These are phyloP conservation scores for Funneliformis geosporum DNA, from an alignment of 192 early-diverging fungal species.

Conservation along the genomic window DNA sequence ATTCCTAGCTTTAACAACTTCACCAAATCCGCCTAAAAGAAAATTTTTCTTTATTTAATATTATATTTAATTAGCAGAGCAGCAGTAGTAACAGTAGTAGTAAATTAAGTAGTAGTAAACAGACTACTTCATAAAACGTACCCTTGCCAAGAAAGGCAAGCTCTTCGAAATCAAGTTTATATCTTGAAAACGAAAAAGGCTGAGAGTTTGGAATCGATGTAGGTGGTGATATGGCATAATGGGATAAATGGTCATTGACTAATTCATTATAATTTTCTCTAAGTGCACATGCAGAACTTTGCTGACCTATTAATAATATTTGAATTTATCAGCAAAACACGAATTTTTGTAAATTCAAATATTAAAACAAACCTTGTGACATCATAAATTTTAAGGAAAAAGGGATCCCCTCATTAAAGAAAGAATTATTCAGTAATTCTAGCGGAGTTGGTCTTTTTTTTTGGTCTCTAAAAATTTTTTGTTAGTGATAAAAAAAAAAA, in stretches of 20 bases:
- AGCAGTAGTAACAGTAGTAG: no score
- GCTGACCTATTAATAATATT: neutral
- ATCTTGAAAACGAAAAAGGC: constrained; percentile 56
- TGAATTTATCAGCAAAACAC: neutral
- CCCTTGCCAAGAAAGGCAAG: constrained; percentile 72
- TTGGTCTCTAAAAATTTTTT: constrained; percentile 48
- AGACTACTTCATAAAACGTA: neutral
- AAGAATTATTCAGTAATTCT: constrained; percentile 71
- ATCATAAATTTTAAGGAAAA: constrained; percentile 6
- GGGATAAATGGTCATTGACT: constrained; percentile 31
- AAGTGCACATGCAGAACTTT: constrained; percentile 26
- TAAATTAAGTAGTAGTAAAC: no score
- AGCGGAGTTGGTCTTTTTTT: constrained; percentile 72
- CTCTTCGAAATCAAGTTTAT: constrained; percentile 76
- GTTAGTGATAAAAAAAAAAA: neutral
- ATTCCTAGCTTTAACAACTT: constrained; percentile 91
- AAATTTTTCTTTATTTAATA: constrained; percentile 46
- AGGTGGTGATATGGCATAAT: constrained; percentile 36
- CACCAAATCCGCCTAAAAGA: constrained; percentile 78
- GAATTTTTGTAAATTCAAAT: neutral
- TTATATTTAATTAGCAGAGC: neutral
- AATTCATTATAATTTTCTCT: neutral
- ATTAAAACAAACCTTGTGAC: neutral
- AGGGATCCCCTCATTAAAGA: constrained; percentile 55
- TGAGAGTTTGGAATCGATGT: constrained; percentile 28